These are phyloP conservation scores for Pholiota adiposa DNA, from an alignment of 1,284 basidiomycete genomes.

Conservation along the genomic window DNA sequence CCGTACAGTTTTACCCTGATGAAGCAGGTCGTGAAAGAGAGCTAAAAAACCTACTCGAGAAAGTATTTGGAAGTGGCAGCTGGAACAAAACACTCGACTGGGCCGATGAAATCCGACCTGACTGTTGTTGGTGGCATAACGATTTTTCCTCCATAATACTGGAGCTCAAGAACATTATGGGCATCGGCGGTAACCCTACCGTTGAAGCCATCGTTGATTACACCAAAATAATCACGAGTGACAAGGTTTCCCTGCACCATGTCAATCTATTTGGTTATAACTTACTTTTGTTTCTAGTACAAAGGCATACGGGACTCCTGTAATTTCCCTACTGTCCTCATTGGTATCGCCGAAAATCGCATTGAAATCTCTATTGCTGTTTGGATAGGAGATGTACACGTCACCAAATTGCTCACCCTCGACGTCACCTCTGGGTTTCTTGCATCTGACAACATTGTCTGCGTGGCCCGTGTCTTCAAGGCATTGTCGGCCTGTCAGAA, in stretches of 20 bases:
- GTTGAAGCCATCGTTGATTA: slow-evolving; percentile 16
- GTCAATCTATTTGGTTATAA: slow-evolving; percentile 7
- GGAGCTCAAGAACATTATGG: slow-evolving; percentile 21
- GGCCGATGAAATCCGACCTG: slow-evolving; percentile 13
- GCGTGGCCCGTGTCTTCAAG: slow-evolving; percentile 23
- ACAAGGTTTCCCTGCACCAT: slow-evolving; percentile 9
- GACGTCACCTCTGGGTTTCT: slow-evolving; percentile 23
- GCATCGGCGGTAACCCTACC: slow-evolving; percentile 18
- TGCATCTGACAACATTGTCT: slow-evolving; percentile 20
- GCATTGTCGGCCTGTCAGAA: slow-evolving; percentile 13
- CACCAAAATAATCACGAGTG: slow-evolving; percentile 19
- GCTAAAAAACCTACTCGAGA: slow-evolving; percentile 6
- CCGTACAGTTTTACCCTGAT: slow-evolving; percentile 11
- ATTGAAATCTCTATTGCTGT: slow-evolving; percentile 20
- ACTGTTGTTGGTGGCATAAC: slow-evolving; percentile 10
- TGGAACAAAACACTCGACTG: background rate
- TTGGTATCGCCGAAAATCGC: slow-evolving; percentile 18
- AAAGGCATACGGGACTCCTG: slow-evolving; percentile 14
- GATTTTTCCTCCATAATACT: slow-evolving; percentile 9
- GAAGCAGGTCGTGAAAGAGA: slow-evolving; percentile 3
- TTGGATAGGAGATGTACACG: slow-evolving; percentile 18
- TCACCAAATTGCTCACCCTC: slow-evolving; percentile 19
- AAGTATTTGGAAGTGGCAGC: slow-evolving; percentile 3
- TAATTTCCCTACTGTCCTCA: slow-evolving; percentile 25
- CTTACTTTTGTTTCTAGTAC: slow-evolving; percentile 17